These are phyloP conservation scores for Trematosphaeria pertusa DNA, from an alignment of 2,329 filamentous ascomycete species.

Conservation along the genomic window DNA sequence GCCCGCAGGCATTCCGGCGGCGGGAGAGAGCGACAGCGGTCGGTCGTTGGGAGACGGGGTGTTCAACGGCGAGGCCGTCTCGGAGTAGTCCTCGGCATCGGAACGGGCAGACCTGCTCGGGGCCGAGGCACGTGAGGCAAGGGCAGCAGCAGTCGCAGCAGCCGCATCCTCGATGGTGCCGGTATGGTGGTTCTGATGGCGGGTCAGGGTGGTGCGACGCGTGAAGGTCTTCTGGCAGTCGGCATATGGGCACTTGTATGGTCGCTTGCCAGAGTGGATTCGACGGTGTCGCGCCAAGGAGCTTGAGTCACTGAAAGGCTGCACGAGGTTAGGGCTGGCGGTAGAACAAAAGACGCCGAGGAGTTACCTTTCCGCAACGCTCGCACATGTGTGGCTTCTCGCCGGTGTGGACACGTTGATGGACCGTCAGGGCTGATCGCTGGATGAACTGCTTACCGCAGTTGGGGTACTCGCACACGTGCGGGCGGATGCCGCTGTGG, in stretches of 20 bases:
- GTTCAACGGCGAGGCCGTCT: constrained; percentile 75
- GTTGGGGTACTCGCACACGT: constrained; percentile 86
- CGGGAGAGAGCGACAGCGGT: constrained; percentile 79
- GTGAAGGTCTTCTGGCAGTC: constrained; percentile 99
- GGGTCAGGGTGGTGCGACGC: constrained; percentile 88
- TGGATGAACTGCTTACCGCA: constrained; percentile 99
- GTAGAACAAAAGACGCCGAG: constrained; percentile 4
- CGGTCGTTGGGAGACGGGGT: constrained; percentile 86
- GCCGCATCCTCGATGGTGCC: constrained; percentile 95
- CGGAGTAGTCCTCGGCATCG: constrained; percentile 74
- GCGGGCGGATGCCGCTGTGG: constrained; percentile 87
- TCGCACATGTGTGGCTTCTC: constrained; percentile 99
- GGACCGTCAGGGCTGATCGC: constrained; percentile 91
- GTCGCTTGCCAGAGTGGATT: constrained; percentile 93
- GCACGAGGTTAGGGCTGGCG: constrained; percentile 32
- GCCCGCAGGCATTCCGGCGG: constrained; percentile 70
- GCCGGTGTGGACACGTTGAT: constrained; percentile 93
- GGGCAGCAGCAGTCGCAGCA: constrained; percentile 82
- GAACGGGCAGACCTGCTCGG: constrained; percentile 64
- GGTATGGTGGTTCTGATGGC: constrained; percentile 95
- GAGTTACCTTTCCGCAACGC: constrained; percentile 85
- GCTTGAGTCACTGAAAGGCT: constrained; percentile 97
- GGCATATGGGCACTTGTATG: constrained; percentile 96
- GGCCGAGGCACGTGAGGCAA: constrained; percentile 65
- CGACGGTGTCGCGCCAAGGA: constrained; percentile 91